Conservation (phyloP, 495 filamentous ascomycete species). For the Lophiotrema nucula region DNA sequence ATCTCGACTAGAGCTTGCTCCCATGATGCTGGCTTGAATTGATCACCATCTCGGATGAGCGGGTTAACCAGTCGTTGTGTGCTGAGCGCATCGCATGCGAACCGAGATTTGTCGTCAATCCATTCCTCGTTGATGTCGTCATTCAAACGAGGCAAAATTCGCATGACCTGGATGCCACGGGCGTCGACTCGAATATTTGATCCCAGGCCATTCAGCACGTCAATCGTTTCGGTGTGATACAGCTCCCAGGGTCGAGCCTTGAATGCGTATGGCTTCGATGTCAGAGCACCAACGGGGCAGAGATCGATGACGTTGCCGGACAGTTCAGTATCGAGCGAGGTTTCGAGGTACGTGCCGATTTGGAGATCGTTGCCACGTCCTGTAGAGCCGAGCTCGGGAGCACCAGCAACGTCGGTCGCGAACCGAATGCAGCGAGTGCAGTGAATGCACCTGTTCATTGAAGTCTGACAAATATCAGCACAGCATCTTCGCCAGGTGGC, state of each 20-base stretch:
- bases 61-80: constrained; percentile 92
- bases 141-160: constrained; percentile 85
- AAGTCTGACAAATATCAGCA: constrained; percentile 55
- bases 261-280: constrained; percentile 97
- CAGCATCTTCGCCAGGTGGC: not conserved
- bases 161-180: constrained; percentile 94
- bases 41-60: constrained; percentile 79
- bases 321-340: constrained; percentile 84
- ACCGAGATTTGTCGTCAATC: constrained; percentile 98
- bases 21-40: constrained; percentile 89
- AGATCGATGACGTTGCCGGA: constrained; percentile 98
- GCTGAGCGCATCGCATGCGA: constrained; percentile 95
- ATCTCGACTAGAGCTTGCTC: constrained; percentile 90
- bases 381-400: constrained; percentile 88
- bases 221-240: constrained; percentile 87
- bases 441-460: constrained; percentile 99
- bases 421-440: constrained; percentile 97
- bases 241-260: constrained; percentile 95
- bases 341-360: constrained; percentile 96
- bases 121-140: constrained; percentile 99
- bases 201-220: constrained; percentile 88
- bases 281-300: constrained; percentile 93
- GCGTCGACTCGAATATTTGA: constrained; percentile 93
- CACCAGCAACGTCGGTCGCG: constrained; percentile 94
- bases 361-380: constrained; percentile 96